Base-by-base conservation (phyloP, 306 rosid genomes). In the Astragalus membranaceus region DNA sequence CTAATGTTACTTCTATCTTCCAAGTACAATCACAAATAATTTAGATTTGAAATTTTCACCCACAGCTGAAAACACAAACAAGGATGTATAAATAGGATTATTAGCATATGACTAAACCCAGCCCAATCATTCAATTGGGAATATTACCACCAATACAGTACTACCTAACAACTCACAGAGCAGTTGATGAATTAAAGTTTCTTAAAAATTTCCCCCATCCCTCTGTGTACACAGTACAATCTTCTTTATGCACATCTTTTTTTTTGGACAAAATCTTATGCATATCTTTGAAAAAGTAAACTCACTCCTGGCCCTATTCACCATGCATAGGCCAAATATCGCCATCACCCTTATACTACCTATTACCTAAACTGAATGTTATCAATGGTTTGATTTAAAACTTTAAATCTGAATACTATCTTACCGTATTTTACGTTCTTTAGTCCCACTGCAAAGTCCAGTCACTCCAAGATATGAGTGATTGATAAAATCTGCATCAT, bases 401-500 rank as follows among this genome's bases (percentile, higher is more conserved):
- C 15, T 47, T 39, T n/a, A 73, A 41, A 73, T 48, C 29, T 29
- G 64, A 50, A 20, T 12, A 39, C 36, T 69, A 36, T 69, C 71
- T 84, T 72, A 92, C 98, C 96, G 75, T 61, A 64, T 77, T 54
- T 62, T 79, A 79, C 79, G 69, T 68, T 86, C 83, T 62, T 77
- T 72, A 56, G 78, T 43, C 47, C 60, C 87, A 46, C 51, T 65
- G 68, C 70, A 70, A 72, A 72, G 63, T 76, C 70, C 53, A 75
- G 72, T 48, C 65, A 69, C 71, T 41, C 64, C 73, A 0, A 49
- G 66, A 23, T 53, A 64, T 29, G 80, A 71, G 72, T 37, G 57
- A 76, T 50, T 68, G 67, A 72, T 78, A 75, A 78, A 71, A 26
- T 81, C 96, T 90, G 84, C 59, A 63, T 49, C 43, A 59, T 35